Evolutionary conservation across 1,139 yeast species (phyloP), one percentile per base, ranked within the genome.

Genomic region (Diutina neorugosa): DNA sequence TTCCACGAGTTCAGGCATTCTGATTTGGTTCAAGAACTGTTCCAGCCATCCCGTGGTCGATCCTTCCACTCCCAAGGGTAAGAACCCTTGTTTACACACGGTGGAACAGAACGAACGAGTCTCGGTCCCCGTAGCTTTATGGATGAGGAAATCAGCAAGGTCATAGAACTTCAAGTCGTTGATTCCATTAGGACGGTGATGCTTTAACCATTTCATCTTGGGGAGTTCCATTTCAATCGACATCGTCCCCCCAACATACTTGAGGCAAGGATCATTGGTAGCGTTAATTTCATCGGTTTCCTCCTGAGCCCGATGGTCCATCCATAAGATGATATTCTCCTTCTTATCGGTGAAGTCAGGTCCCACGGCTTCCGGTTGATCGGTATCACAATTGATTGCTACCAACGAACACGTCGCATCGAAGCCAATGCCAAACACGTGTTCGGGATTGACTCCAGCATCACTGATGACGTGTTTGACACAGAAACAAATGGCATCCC

Each of bases 161-260:
- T 93, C 98, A 65, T 89, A 91, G 66, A 93, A 93, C 69, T 88
- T 86, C 66, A 90, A 82, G 57, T 78, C 72, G 7, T 73, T 69
- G 63, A 91, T 78, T 23, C 81, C 82, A 34, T 73, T 70, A 1
- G 96, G 89, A 73, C 90, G 73, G 67, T 93, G 77, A 66, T 87
- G 86, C 68, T 93, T 91, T 64, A 93, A 77, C 98, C 98, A 93
- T 69, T 88, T 86, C 70, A 90, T 91, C 69, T 93, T 93, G 57
- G 98, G 98, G 60, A 93, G 77, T 65, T 93, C 98, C 98, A 91
- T 91, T 69, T 93, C 98, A 63, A 93, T 84, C 52, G 97, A 89
- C 97, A 93, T 91, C 62, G 84, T 86, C 19, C 98, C 98, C 53
- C 98, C 98, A 14, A 93, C 98, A 65, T 89, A 93, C 66, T 87